A percentile compares a stretch with the other conserved stretches of the same genome.
phyloP scores from a whole-genome alignment of 2,329 filamentous ascomycete species.

The Colletotrichum zoysiae region DNA sequence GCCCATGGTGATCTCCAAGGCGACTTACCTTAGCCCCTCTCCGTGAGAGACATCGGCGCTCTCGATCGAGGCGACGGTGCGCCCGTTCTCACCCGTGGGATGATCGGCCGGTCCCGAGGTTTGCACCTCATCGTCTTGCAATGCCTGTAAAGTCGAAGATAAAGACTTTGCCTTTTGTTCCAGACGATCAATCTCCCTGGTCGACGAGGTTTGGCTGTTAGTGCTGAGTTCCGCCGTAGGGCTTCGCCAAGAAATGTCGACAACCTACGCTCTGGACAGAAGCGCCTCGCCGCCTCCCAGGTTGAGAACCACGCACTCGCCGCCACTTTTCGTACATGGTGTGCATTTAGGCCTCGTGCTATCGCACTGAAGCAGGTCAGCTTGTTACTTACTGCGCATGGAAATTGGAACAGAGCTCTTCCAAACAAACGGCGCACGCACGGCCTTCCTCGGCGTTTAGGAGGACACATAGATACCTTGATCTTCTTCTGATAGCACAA shows the following conservation, averaged over 20 bases:
- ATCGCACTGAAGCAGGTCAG: conserved; percentile 45
- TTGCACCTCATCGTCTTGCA: neutral
- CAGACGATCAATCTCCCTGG: conserved; percentile 45
- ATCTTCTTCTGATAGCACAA: conserved; percentile 40
- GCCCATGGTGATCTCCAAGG: neutral
- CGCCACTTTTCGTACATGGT: conserved; percentile 45
- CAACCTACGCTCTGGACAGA: conserved; percentile 45
- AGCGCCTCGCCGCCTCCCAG: conserved; percentile 42
- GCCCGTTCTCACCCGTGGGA: conserved; percentile 12
- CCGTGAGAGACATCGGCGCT: conserved; percentile 33
- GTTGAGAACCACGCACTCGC: conserved; percentile 48
- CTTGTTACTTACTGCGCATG: neutral
- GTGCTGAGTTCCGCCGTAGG: neutral
- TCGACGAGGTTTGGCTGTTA: neutral
- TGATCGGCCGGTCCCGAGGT: neutral
- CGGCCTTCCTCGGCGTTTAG: neutral
- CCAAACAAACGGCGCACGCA: no score
- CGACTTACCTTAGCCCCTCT: conserved; percentile 39
- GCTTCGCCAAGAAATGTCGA: neutral
- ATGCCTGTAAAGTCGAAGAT: neutral
- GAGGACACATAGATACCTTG: conserved; percentile 21
- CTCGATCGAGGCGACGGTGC: conserved; percentile 42
- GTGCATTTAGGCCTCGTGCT: conserved; percentile 48
- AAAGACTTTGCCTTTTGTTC: conserved; percentile 42
- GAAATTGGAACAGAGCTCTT: neutral